Conservation (phyloP, 345 rosid genomes). For the Litchi chinensis region DNA sequence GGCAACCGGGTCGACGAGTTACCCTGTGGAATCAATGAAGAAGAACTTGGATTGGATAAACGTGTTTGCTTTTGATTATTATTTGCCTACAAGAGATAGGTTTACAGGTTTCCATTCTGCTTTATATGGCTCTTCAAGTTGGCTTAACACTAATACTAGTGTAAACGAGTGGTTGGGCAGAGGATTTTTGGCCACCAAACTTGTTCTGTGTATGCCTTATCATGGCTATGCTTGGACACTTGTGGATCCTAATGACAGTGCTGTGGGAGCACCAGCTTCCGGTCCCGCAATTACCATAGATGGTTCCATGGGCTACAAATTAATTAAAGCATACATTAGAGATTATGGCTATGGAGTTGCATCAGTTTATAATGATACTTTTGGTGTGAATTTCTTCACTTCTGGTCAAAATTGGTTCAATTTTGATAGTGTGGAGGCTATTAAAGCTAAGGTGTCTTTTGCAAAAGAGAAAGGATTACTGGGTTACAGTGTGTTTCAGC, state of each 20-base stretch:
- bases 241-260: constrained; percentile 9
- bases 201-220: constrained; percentile 35
- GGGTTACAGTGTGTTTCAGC: constrained; percentile 17
- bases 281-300: constrained; percentile 22
- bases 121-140: constrained; percentile 20
- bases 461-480: constrained; percentile 17
- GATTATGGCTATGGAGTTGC: constrained; percentile 9
- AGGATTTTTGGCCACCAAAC: constrained; percentile 24
- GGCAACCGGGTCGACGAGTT: neutral
- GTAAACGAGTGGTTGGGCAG: constrained; percentile 28
- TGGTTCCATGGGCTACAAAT: constrained; percentile 22
- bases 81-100: constrained; percentile 28
- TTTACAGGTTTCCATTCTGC: constrained; percentile 32
- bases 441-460: constrained; percentile 7
- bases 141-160: constrained; percentile 11
- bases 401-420: neutral
- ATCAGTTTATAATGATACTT: constrained; percentile 9
- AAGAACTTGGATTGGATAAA: constrained; percentile 32
- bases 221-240: constrained; percentile 35
- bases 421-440: constrained; percentile 15
- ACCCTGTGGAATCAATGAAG: constrained; percentile 23
- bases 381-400: neutral
- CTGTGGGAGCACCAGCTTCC: constrained; percentile 23
- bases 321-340: constrained; percentile 2
- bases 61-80: constrained; percentile 24